Evolutionary conservation across 345 rosid genomes (phyloP).

Genomic region (Sisymbrium irio): DNA sequence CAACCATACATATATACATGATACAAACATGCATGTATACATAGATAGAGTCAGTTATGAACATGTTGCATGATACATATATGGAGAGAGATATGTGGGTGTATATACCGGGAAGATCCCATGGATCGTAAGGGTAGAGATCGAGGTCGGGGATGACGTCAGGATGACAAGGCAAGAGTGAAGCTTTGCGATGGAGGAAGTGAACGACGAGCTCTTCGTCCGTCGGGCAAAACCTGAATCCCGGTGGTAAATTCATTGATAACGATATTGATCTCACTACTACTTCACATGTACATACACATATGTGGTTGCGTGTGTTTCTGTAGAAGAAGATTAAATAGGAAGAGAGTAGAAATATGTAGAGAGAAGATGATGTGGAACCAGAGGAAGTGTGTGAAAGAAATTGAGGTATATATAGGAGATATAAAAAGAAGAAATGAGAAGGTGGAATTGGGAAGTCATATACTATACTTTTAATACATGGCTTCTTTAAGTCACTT

Average conservation of each 20-base stretch:
- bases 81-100: neutral
- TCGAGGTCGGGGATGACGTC: conserved; percentile 96
- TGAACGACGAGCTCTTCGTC: conserved; percentile 95
- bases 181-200: conserved; percentile 86
- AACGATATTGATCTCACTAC: conserved; percentile 10
- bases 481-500: conserved; percentile 27
- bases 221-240: conserved; percentile 79
- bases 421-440: conserved; percentile 1
- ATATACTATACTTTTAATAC: conserved; percentile 11
- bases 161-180: conserved; percentile 87
- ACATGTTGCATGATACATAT: conserved; percentile 5
- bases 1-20: conserved; percentile 12
- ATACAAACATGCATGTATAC: neutral
- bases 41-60: neutral
- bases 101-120: conserved; percentile 82
- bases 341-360: neutral
- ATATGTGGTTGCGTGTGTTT: conserved; percentile 10
- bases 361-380: conserved; percentile 29
- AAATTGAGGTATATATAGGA: conserved; percentile 33
- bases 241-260: conserved; percentile 71
- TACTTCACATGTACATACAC: neutral
- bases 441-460: conserved; percentile 19
- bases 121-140: conserved; percentile 82
- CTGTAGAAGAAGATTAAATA: neutral
- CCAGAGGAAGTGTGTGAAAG: conserved; percentile 39